Percentiles rank a stretch among this genome's conserved stretches.
Conservation (phyloP, 202 grass and related monocot genomes). For the Dendrocalamus latiflorus region DNA sequence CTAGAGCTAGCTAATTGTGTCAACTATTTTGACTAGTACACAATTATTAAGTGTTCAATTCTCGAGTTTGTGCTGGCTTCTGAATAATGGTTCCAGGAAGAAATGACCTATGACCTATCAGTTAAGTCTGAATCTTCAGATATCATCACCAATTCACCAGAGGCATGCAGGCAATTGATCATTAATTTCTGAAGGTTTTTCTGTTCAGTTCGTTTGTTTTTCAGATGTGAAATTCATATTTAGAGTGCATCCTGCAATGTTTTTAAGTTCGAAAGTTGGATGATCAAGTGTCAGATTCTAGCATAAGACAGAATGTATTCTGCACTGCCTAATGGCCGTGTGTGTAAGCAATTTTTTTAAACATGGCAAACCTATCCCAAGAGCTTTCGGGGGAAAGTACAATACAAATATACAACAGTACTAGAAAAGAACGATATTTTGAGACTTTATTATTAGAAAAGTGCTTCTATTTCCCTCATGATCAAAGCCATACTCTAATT, state of each 20-base stretch:
- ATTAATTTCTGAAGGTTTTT: not conserved
- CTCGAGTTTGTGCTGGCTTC: not conserved
- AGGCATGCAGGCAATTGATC: not conserved
- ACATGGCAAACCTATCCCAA: not conserved
- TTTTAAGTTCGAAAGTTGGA: not conserved
- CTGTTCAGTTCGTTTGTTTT: not conserved
- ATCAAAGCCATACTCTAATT: not conserved
- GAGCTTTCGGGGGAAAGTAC: conserved; percentile 19
- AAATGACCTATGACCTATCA: not conserved
- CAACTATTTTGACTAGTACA: conserved; percentile 27
- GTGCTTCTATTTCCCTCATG: not conserved
- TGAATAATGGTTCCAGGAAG: conserved; percentile 2
- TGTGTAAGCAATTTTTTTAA: not conserved
- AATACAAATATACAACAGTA: not conserved
- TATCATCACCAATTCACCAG: not conserved
- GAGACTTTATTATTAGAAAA: not conserved
- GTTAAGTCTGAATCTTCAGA: conserved; percentile 18
- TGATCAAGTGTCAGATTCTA: not conserved
- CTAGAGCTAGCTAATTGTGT: conserved; percentile 20
- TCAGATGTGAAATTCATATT: not conserved
- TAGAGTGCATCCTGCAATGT: not conserved
- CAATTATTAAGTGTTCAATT: not conserved
- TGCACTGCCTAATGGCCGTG: not conserved
- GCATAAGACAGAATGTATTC: not conserved
- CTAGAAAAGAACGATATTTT: not conserved